These are phyloP conservation scores for Annulohypoxylon stygium DNA, from an alignment of 495 filamentous ascomycete species.

Conservation along the genomic window DNA sequence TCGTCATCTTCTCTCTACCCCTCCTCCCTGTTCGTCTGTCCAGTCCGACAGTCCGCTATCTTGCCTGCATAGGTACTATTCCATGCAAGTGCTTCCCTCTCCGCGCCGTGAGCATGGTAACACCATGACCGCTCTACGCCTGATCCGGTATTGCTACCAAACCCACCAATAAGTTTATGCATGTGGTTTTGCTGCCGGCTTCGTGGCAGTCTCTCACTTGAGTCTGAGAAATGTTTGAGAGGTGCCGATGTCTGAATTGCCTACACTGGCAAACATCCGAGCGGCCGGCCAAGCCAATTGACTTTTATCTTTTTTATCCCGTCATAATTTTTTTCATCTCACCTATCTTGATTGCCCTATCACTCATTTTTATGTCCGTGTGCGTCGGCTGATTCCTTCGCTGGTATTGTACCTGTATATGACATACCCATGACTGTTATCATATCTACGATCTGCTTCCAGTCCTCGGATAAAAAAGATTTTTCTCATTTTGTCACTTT, in stretches of 20 bases:
- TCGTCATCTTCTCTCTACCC: constrained; percentile 31
- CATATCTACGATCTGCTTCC: constrained; percentile 28
- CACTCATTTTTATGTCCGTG: constrained; percentile 33
- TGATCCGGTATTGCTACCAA: constrained; percentile 40
- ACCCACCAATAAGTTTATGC: constrained; percentile 47
- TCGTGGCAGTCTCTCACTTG: constrained; percentile 65
- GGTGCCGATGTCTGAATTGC: constrained; percentile 27
- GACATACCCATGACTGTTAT: constrained; percentile 26
- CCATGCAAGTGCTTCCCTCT: constrained; percentile 49
- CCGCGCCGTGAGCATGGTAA: constrained; percentile 43
- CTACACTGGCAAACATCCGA: constrained; percentile 47
- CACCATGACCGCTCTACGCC: constrained; percentile 46
- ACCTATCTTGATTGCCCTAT: constrained; percentile 30
- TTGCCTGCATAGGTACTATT: constrained; percentile 46
- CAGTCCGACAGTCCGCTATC: constrained; percentile 32
- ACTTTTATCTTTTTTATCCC: constrained; percentile 23
- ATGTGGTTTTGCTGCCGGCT: constrained; percentile 50
- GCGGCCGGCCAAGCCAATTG: constrained; percentile 38
- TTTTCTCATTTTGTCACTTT: constrained; percentile 8
- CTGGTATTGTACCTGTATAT: constrained; percentile 14
- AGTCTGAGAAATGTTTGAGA: constrained; percentile 41
- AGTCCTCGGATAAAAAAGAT: constrained; percentile 41
- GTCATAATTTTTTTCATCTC: constrained; percentile 19
- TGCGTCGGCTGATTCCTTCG: constrained; percentile 39
- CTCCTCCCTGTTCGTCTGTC: constrained; percentile 18